Conservation (phyloP, 192 early-diverging fungal genomes). For the Podila verticillata region DNA sequence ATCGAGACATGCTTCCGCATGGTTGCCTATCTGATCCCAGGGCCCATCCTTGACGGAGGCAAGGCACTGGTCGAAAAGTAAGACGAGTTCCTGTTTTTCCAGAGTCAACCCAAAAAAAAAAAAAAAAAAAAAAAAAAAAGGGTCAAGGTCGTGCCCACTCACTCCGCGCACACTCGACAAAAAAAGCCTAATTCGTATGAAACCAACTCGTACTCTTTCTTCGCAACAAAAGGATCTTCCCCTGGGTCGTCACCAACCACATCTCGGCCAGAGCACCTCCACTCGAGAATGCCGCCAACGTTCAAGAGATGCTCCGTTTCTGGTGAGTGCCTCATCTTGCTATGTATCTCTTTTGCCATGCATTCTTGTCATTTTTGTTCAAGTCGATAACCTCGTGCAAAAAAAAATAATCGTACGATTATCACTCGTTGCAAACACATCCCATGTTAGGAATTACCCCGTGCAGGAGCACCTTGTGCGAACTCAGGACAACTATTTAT, state of each 20-base stretch:
- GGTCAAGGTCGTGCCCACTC: too few species aligned
- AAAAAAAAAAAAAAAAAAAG: too few species aligned
- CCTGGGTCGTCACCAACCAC: constrained; percentile 37
- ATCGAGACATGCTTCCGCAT: constrained; percentile 42
- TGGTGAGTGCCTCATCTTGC: too few species aligned
- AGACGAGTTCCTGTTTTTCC: background rate
- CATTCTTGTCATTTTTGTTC: background rate
- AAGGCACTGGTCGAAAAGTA: constrained; percentile 40
- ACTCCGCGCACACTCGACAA: too few species aligned
- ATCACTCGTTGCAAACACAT: background rate
- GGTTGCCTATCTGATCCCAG: constrained; percentile 28
- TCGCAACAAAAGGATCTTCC: constrained; percentile 24
- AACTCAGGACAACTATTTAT: constrained; percentile 86
- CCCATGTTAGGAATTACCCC: constrained; percentile 77
- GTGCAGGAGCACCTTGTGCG: constrained; percentile 86
- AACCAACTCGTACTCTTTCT: too few species aligned
- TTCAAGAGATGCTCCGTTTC: constrained; percentile 54
- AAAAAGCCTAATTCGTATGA: too few species aligned
- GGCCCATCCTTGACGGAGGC: constrained; percentile 12
- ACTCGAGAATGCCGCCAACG: constrained; percentile 42
- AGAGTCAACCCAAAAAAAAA: too few species aligned
- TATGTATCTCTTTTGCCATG: too few species aligned
- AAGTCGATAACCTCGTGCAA: background rate
- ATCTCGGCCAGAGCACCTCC: constrained; percentile 35
- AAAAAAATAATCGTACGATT: background rate